phyloP scores from a whole-genome alignment of 2,329 filamentous ascomycete genomes.

The Emergomyces orientalis region DNA sequence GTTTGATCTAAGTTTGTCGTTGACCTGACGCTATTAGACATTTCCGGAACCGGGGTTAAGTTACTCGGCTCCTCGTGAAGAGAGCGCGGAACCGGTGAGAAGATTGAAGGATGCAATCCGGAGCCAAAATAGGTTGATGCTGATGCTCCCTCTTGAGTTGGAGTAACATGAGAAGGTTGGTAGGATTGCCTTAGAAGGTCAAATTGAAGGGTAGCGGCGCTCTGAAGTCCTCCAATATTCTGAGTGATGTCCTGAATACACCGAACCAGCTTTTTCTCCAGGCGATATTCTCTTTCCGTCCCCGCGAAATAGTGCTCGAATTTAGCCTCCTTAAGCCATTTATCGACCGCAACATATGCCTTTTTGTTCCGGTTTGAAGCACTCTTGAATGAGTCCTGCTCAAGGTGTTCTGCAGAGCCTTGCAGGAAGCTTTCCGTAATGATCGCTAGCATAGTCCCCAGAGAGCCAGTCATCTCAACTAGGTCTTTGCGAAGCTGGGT shows the following conservation, averaged over 20 bases:
- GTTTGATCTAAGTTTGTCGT: background rate
- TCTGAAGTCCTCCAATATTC: conserved; percentile 80
- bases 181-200: conserved; percentile 60
- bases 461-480: conserved; percentile 60
- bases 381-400: conserved; percentile 54
- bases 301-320: conserved; percentile 80
- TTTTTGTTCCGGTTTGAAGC: conserved; percentile 56
- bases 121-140: background rate
- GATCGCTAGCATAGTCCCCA: conserved; percentile 71
- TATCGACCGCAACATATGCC: conserved; percentile 61
- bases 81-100: conserved; percentile 9
- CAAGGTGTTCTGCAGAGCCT: conserved; percentile 69
- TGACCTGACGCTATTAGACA: background rate
- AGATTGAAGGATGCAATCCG: conserved; percentile 5
- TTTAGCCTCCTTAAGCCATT: conserved; percentile 74
- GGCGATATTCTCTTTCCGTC: conserved; percentile 64
- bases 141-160: conserved; percentile 15
- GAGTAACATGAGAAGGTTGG: conserved; percentile 5
- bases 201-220: conserved; percentile 84
- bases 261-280: conserved; percentile 71
- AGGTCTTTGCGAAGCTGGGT: conserved; percentile 64
- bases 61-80: background rate
- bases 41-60: background rate
- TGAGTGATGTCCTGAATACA: conserved; percentile 79
- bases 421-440: conserved; percentile 78